Base-by-base conservation (phyloP, 306 rosid genomes). In the Boehmeria nivea region DNA sequence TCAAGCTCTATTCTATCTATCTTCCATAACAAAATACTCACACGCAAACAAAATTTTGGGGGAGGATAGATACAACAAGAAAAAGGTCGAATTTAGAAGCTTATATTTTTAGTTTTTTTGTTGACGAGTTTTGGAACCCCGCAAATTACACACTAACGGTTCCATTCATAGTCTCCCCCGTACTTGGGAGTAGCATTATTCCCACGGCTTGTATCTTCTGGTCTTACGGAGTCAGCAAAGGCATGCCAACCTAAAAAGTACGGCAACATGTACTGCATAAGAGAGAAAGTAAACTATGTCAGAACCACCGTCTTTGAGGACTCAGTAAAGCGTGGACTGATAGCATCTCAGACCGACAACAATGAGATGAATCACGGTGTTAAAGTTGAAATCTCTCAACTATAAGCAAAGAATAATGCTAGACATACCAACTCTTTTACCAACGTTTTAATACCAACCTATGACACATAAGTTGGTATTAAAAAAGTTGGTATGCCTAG, bases 151-250 rank as follows among this genome's bases (percentile, higher is more conserved):
- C 60, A 65, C 77, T 81, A 80, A 69, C 81, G 77, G 73, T 55
- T 84, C 98, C 98, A 91, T 70, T 87, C 96, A 48, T 62, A 78
- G 68, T 87, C 96, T 60, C 90, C 86, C 6, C 96, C 96, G 28
- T 66, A 82, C 57, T 67, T 78, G 43, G 91, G 65, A 63, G 66
- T 82, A 43, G 78, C 74, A 33, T 51, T 76, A 75, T 72, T 80
- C 37, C 6, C 66, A 50, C 74, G 77, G 45, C 34, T 67, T 4
- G 65, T 45, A 43, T 76, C 80, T 8, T 80, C 94, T 6, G 94
- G 85, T 67, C 46, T 80, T 69, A 75, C 75, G 27, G 91, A 71
- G 76, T 80, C 75, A 45, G 83, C 87, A 67, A 76, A 84, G 18
- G 91, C 72, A 64, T 87, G 91, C 98, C 98, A 90, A 56, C 98